Conservation (phyloP, 441 rosid genomes). For the Populus hybrid region DNA sequence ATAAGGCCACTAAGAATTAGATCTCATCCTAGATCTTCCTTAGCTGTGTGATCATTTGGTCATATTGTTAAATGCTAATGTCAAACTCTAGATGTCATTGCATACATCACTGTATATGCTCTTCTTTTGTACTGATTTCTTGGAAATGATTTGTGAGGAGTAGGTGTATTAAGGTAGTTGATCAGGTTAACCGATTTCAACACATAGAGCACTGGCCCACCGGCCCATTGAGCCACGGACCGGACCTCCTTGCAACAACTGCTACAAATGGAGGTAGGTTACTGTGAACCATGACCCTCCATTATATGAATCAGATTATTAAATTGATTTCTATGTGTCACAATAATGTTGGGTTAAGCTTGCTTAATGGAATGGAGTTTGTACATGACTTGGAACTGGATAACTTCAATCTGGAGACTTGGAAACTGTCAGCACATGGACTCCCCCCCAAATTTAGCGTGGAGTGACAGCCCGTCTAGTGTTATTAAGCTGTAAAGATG, state of each 20-base stretch:
- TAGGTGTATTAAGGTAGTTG: constrained; percentile 15
- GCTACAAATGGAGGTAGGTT: constrained; percentile 37
- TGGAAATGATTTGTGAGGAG: constrained; percentile 4
- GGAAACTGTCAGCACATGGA: constrained; percentile 14
- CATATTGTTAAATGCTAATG: constrained; percentile 17
- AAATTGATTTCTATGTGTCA: constrained; percentile 9
- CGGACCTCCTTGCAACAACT: constrained; percentile 25
- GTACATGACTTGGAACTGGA: neutral
- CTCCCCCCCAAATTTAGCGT: neutral
- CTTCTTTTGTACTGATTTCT: constrained; percentile 13
- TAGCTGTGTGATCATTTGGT: constrained; percentile 33
- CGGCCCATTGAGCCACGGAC: constrained; percentile 72
- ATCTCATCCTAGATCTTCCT: constrained; percentile 52
- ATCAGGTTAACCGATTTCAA: constrained; percentile 32
- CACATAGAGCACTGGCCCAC: constrained; percentile 53
- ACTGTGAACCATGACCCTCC: constrained; percentile 34
- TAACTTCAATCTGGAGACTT: constrained; percentile 11
- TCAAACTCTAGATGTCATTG: constrained; percentile 28
- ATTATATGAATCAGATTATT: constrained; percentile 26
- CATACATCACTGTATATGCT: constrained; percentile 30
- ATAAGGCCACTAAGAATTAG: constrained; percentile 26
- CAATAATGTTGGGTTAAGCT: constrained; percentile 9
- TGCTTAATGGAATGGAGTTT: neutral
- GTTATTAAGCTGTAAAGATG: constrained; percentile 10
- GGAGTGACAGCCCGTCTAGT: neutral